phyloP scores from a whole-genome alignment of 805 yeast genomes.

The Ogataea minuta region DNA sequence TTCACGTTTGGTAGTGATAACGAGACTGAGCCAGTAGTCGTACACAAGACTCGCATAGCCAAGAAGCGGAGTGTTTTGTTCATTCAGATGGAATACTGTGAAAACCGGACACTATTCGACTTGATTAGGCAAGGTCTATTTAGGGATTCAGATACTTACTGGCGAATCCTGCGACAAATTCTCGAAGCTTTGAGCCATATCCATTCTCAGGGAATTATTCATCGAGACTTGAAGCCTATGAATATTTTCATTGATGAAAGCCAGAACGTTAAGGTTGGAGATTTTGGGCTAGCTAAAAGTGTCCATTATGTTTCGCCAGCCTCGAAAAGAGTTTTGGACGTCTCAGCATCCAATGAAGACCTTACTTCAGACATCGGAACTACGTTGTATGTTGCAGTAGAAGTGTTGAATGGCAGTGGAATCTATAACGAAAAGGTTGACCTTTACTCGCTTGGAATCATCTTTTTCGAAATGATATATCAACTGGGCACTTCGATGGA shows the following conservation, averaged over 20 bases:
- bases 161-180: slow-evolving; percentile 85
- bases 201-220: slow-evolving; percentile 91
- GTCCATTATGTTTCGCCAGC: slow-evolving; percentile 50
- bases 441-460: slow-evolving; percentile 91
- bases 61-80: slow-evolving; percentile 58
- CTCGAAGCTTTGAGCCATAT: slow-evolving; percentile 88
- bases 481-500: slow-evolving; percentile 91
- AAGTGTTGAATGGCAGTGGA: slow-evolving; percentile 70
- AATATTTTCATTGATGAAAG: slow-evolving; percentile 92
- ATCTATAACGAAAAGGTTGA: slow-evolving; percentile 93
- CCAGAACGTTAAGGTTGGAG: slow-evolving; percentile 90
- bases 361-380: slow-evolving; percentile 94
- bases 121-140: slow-evolving; percentile 77
- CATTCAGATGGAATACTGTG: slow-evolving; percentile 99
- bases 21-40: slow-evolving; percentile 6
- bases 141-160: slow-evolving; percentile 71
- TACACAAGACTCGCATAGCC: slow-evolving; percentile 5
- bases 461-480: slow-evolving; percentile 93
- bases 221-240: slow-evolving; percentile 92
- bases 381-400: slow-evolving; percentile 87
- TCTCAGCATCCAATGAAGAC: slow-evolving; percentile 52
- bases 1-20: slow-evolving; percentile 29
- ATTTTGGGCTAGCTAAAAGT: slow-evolving; percentile 93
- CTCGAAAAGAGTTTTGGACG: slow-evolving; percentile 16
- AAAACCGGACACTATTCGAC: slow-evolving; percentile 84